These are phyloP conservation scores for Aspergillus sclerotioniger DNA, from an alignment of 495 filamentous ascomycete species.

Conservation along the genomic window DNA sequence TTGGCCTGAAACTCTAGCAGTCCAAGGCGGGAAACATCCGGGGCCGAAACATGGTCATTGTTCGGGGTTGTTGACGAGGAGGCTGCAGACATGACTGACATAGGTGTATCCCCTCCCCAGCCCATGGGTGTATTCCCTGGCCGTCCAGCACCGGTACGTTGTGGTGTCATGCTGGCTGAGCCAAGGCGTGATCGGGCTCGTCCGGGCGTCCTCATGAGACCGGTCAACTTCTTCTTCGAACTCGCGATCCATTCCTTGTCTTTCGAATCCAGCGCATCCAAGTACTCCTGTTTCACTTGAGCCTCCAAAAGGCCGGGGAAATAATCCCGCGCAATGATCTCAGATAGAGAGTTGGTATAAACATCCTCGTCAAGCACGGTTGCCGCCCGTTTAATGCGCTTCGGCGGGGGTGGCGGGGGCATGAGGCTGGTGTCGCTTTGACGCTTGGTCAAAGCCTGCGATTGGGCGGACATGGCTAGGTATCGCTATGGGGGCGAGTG, in stretches of 20 bases:
- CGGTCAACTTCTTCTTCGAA: conserved; percentile 67
- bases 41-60: conserved; percentile 38
- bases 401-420: conserved; percentile 84
- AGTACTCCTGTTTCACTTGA: conserved; percentile 84
- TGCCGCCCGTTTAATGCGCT: conserved; percentile 88
- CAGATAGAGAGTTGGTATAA: conserved; percentile 85
- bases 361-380: conserved; percentile 91
- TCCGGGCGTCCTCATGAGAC: conserved; percentile 75
- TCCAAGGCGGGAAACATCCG: conserved; percentile 75
- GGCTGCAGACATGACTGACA: conserved; percentile 51
- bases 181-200: conserved; percentile 37
- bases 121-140: conserved; percentile 46
- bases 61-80: conserved; percentile 22
- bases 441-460: conserved; percentile 40
- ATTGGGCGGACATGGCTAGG: conserved; percentile 17
- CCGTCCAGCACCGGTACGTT: conserved; percentile 42
- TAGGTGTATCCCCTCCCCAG: conserved; percentile 66
- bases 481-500: background rate
- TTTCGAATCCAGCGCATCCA: conserved; percentile 83
- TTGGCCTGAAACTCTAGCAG: conserved; percentile 83
- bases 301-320: conserved; percentile 88
- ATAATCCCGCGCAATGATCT: conserved; percentile 96
- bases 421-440: conserved; percentile 70
- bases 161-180: conserved; percentile 26
- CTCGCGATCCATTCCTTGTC: conserved; percentile 84